A percentile compares a stretch with the other conserved stretches of the same genome.
Conservation (phyloP, 2,329 filamentous ascomycete species). For the Dothideomycetes sp. region DNA sequence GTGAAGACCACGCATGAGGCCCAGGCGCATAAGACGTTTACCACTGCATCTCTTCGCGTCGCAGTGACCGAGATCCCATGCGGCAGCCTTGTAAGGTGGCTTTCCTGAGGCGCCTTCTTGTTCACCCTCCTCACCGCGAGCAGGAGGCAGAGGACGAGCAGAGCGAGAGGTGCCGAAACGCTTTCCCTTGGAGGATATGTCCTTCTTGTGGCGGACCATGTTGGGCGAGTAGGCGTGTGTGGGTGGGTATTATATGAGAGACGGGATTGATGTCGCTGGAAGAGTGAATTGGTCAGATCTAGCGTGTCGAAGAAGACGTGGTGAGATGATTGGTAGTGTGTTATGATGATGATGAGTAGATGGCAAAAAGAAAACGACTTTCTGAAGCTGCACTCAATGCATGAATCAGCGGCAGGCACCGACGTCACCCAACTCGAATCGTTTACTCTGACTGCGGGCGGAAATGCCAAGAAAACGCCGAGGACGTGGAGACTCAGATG, state of each 20-base stretch:
- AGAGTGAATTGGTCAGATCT: neutral
- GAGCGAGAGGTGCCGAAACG: conserved; percentile 40
- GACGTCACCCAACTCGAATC: too few species aligned
- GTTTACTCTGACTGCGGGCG: too few species aligned
- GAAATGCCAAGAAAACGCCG: too few species aligned
- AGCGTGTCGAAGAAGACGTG: neutral
- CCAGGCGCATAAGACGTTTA: conserved; percentile 85
- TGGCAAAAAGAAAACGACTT: too few species aligned
- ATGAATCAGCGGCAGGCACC: too few species aligned
- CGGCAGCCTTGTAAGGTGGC: conserved; percentile 75
- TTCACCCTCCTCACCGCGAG: conserved; percentile 19
- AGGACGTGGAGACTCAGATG: too few species aligned
- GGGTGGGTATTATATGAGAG: too few species aligned
- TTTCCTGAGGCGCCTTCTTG: conserved; percentile 23
- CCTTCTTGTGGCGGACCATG: conserved; percentile 97
- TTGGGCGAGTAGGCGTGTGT: too few species aligned
- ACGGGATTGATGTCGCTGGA: neutral
- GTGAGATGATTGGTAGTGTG: neutral
- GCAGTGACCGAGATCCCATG: conserved; percentile 97
- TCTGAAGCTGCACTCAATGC: too few species aligned
- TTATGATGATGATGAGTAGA: neutral
- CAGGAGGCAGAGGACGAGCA: conserved; percentile 15
- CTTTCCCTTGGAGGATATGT: conserved; percentile 65
- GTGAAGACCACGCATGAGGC: conserved; percentile 85
- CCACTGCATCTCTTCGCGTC: conserved; percentile 95